phyloP scores from a whole-genome alignment of 768 basidiomycete genomes.

The Leucocoprinus leucothites region DNA sequence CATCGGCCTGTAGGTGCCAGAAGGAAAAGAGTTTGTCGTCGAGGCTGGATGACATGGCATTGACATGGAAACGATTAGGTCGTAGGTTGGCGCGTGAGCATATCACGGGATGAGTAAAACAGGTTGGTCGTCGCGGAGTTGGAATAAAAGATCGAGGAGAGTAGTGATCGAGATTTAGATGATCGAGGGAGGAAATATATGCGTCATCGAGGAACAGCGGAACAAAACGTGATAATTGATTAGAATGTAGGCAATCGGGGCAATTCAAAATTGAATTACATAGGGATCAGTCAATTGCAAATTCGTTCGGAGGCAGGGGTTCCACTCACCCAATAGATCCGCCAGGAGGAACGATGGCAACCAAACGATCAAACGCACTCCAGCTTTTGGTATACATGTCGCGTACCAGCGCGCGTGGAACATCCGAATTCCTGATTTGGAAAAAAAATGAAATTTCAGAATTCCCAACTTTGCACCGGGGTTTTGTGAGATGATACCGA shows the following conservation, averaged over 20 bases:
- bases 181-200: not conserved
- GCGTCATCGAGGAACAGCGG: conserved; percentile 1
- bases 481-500: conserved; percentile 19
- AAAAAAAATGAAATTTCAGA: not conserved
- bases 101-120: not conserved
- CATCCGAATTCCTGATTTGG: conserved; percentile 70
- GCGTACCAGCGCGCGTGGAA: conserved; percentile 78
- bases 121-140: not conserved
- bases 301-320: not conserved
- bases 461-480: conserved; percentile 6
- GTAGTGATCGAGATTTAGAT: not conserved
- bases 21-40: conserved; percentile 92
- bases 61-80: not conserved
- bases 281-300: not conserved
- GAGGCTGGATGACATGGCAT: conserved; percentile 43
- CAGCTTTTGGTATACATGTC: conserved; percentile 94
- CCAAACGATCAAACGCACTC: conserved; percentile 87
- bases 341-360: conserved; percentile 87
- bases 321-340: conserved; percentile 77
- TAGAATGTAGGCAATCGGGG: not conserved
- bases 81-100: not conserved
- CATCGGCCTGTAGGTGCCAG: conserved; percentile 82
- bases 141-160: not conserved
- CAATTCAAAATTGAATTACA: not conserved
- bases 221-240: not conserved